A percentile compares a stretch with the other conserved stretches of the same genome.
Evolutionary conservation across 2,329 filamentous ascomycete species (phyloP).

Genomic region (Teratosphaeria epicoccoides): DNA sequence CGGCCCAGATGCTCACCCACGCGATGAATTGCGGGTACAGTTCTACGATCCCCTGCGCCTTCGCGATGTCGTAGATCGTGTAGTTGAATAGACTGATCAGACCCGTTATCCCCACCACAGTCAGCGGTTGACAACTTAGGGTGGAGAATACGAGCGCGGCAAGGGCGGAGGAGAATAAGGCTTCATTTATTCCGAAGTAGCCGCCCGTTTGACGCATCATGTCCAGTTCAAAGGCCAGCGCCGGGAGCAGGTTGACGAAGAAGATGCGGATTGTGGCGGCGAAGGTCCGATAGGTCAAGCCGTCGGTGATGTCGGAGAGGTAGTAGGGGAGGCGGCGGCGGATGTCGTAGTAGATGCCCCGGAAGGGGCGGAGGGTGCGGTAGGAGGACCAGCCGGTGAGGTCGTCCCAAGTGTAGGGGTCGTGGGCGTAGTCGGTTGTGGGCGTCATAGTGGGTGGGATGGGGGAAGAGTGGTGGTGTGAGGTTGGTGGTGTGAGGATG

Average conservation of each 20-base stretch:
- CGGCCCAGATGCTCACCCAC: constrained; percentile 48
- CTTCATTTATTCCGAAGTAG: constrained; percentile 47
- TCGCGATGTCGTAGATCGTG: constrained; percentile 49
- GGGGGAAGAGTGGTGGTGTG: neutral
- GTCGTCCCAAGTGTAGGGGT: constrained; percentile 28
- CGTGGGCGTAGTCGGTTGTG: constrained; percentile 17
- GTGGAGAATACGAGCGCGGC: constrained; percentile 46
- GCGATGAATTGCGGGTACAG: constrained; percentile 46
- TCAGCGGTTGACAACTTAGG: constrained; percentile 43
- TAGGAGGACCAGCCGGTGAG: constrained; percentile 27
- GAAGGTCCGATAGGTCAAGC: constrained; percentile 44
- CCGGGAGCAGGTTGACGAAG: constrained; percentile 49
- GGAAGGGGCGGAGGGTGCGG: constrained; percentile 33
- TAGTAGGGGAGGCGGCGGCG: constrained; percentile 45
- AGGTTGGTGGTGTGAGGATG: neutral
- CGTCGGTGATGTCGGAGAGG: constrained; percentile 45
- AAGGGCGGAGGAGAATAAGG: constrained; percentile 44
- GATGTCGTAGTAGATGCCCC: constrained; percentile 47
- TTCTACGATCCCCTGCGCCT: constrained; percentile 35
- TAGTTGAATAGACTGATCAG: constrained; percentile 47
- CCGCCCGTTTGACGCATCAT: constrained; percentile 46
- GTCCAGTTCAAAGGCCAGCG: constrained; percentile 48
- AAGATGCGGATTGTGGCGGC: constrained; percentile 49
- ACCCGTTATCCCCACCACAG: constrained; percentile 48
- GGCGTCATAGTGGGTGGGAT: neutral